Evolutionary conservation across 78 protist species (phyloP).

Genomic region (Dictyostelium discoideum): DNA sequence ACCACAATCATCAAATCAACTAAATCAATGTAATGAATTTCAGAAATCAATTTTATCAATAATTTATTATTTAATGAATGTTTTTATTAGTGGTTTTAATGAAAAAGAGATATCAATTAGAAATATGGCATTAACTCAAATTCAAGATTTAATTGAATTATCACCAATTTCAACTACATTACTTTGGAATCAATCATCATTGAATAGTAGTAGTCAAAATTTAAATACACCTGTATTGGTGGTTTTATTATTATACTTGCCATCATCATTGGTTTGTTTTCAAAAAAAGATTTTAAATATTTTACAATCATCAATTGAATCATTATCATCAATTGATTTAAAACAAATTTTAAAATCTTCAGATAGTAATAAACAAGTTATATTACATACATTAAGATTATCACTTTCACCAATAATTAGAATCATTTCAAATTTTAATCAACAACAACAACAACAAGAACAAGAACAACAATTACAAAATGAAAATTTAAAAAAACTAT

Average conservation of each 20-base stretch:
- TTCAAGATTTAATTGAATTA: background rate
- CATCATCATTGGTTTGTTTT: background rate
- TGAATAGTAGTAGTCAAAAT: background rate
- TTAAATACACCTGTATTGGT: conserved; percentile 21
- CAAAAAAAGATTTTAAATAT: conserved; percentile 3
- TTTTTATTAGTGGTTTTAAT: background rate
- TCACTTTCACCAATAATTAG: conserved; percentile 21
- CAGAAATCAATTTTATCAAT: conserved; percentile 5
- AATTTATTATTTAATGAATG: background rate
- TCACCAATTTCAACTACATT: background rate
- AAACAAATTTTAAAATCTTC: background rate
- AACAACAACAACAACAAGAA: background rate
- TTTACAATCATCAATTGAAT: background rate
- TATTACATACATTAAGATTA: background rate
- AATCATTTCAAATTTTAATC: background rate
- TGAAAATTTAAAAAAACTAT: background rate
- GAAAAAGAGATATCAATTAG: background rate
- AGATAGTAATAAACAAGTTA: background rate
- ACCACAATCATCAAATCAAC: background rate
- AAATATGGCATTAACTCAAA: background rate
- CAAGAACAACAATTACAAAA: background rate
- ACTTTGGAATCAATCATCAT: background rate
- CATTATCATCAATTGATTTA: background rate
- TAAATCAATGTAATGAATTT: background rate
- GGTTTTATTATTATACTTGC: background rate